A percentile compares a stretch with the other conserved stretches of the same genome.
Conservation (phyloP, 1,139 yeast species). For the Keqinozyma sinolaborantium region DNA sequence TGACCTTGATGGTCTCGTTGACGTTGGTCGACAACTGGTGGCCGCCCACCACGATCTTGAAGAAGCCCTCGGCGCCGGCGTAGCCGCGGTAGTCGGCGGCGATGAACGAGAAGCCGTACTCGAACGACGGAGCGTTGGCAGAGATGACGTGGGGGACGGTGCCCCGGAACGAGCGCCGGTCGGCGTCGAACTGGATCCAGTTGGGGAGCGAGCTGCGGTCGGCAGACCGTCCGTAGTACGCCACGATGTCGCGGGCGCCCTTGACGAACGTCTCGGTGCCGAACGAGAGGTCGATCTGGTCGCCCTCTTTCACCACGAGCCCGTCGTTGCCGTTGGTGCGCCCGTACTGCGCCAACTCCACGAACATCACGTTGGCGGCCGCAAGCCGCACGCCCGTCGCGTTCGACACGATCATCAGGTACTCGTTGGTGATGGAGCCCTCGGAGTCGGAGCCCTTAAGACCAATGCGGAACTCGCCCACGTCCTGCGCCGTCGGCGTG, state of each 20-base stretch:
- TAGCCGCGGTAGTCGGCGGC: constrained; percentile 79
- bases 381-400: constrained; percentile 48
- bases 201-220: constrained; percentile 87
- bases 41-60: constrained; percentile 80
- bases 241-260: constrained; percentile 46
- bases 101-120: constrained; percentile 68
- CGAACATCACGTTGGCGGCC: constrained; percentile 35
- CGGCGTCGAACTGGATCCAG: constrained; percentile 74
- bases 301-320: constrained; percentile 69
- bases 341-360: constrained; percentile 55
- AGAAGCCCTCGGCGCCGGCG: constrained; percentile 68
- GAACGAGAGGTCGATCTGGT: constrained; percentile 60
- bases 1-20: constrained; percentile 50
- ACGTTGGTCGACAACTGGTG: constrained; percentile 71
- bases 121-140: constrained; percentile 79
- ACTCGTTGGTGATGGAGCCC: constrained; percentile 44
- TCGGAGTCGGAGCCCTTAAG: constrained; percentile 65
- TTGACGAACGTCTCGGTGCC: constrained; percentile 54
- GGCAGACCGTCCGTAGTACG: constrained; percentile 80
- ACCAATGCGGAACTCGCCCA: constrained; percentile 43
- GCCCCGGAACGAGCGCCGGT: constrained; percentile 71
- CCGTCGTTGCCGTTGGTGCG: constrained; percentile 72
- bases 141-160: constrained; percentile 86
- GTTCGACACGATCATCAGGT: constrained; percentile 57
- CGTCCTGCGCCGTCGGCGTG: constrained; percentile 49